These are phyloP conservation scores for Hansfordia pulvinata DNA, from an alignment of 2,329 filamentous ascomycete genomes.

Conservation along the genomic window DNA sequence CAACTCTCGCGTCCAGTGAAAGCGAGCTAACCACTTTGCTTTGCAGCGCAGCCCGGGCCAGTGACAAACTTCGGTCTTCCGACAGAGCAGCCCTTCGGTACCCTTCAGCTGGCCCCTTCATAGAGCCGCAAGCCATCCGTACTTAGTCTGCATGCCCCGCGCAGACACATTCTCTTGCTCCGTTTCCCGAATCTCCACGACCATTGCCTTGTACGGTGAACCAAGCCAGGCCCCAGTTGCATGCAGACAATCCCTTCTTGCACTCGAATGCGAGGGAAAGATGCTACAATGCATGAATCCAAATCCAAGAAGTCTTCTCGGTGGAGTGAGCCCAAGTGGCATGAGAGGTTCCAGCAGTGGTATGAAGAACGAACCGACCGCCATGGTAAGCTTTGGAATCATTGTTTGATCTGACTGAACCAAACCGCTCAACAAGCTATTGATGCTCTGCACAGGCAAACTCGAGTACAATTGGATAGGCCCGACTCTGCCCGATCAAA, in stretches of 20 bases:
- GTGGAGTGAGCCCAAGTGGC: conserved; percentile 14
- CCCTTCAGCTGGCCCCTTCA: no score
- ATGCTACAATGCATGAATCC: conserved; percentile 16
- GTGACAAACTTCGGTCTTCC: no score
- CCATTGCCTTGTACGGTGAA: no score
- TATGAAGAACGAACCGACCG: conserved; percentile 10
- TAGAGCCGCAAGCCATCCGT: no score
- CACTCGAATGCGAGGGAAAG: conserved; percentile 9
- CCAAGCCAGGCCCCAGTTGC: conserved; percentile 6
- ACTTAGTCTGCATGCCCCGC: no score
- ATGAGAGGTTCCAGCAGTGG: conserved; percentile 8
- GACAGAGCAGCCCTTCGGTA: no score
- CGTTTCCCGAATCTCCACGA: no score
- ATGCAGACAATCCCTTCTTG: conserved; percentile 6
- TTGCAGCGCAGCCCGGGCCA: no score
- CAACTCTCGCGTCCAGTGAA: no score
- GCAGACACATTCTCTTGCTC: no score
- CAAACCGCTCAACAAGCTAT: conserved; percentile 5
- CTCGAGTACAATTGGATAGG: conserved; percentile 8
- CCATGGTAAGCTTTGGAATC: conserved; percentile 10
- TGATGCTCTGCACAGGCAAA: no score
- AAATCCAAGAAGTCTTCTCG: conserved; percentile 10
- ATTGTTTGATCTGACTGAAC: conserved; percentile 2
- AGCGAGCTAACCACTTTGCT: no score
- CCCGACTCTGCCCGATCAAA: conserved; percentile 6